These are phyloP conservation scores for Yarrowia porcina DNA, from an alignment of 805 yeast genomes.

Conservation along the genomic window DNA sequence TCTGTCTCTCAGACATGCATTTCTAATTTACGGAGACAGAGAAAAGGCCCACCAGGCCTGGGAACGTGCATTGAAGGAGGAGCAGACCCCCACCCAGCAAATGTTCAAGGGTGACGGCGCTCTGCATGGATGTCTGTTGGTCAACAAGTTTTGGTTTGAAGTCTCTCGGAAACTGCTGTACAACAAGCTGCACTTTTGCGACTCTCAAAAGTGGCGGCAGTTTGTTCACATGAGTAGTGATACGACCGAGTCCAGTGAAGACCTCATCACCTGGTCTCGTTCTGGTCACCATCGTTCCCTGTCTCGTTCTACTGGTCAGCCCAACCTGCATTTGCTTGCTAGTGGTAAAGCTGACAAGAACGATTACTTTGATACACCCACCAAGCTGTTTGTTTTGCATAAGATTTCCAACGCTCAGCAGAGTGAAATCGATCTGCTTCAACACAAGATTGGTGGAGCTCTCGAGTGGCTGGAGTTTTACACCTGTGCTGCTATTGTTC, in stretches of 20 bases:
- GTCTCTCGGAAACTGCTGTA: slow-evolving; percentile 55
- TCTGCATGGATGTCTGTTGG: slow-evolving; percentile 61
- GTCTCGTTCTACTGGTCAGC: slow-evolving; percentile 9
- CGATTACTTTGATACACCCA: slow-evolving; percentile 24
- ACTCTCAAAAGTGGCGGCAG: slow-evolving; percentile 45
- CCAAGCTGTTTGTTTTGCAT: slow-evolving; percentile 57
- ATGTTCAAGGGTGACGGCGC: slow-evolving; percentile 28
- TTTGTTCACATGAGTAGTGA: slow-evolving; percentile 37
- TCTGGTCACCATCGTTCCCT: background rate
- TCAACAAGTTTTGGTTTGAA: slow-evolving; percentile 63
- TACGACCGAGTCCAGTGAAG: background rate
- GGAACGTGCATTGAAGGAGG: slow-evolving; percentile 37
- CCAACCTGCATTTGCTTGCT: slow-evolving; percentile 27
- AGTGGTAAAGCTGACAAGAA: slow-evolving; percentile 25
- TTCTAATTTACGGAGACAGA: slow-evolving; percentile 58
- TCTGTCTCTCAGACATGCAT: slow-evolving; percentile 63
- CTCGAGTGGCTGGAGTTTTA: slow-evolving; percentile 73
- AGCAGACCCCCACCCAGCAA: slow-evolving; percentile 24
- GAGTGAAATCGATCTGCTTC: slow-evolving; percentile 49
- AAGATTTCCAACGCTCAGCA: slow-evolving; percentile 58
- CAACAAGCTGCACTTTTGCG: slow-evolving; percentile 53
- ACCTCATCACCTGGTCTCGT: slow-evolving; percentile 2
- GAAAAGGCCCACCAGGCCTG: slow-evolving; percentile 48
- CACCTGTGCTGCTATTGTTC: slow-evolving; percentile 71
- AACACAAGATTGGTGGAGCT: slow-evolving; percentile 45